Base-by-base conservation (phyloP, 2,329 filamentous ascomycete species). In the Aureobasidium sp. region DNA sequence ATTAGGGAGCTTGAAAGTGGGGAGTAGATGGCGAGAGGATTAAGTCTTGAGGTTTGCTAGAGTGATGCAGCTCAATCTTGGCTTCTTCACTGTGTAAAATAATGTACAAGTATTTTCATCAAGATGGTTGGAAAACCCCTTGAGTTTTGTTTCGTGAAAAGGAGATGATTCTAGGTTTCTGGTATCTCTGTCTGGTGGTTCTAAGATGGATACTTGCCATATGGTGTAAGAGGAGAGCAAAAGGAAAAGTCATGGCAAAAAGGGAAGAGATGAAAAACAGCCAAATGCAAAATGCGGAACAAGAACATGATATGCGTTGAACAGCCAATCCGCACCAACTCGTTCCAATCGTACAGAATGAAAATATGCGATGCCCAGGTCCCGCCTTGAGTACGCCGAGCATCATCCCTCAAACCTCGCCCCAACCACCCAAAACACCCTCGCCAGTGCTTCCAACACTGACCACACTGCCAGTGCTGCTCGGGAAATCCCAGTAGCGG, bases 401-500 rank as follows among this genome's bases (percentile, higher is more conserved):
- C 10, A 36, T 27, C 37, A 16, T 4, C 8, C 3, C 42, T 50
- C 45, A 59, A 50, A 88, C 83, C 75, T 93, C 90, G 10, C 89
- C 89, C 90, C 90, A 94, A 67, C 83, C 86, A 16, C 89, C 89
- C 79, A 89, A 84, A 9, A 82, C 83, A 1, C 85, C 87, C 42
- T 82, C 83, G 51, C 83, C 81, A 2, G 86, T 79, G 66, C 86
- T 89, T 9, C 55, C 62, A 37, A 57, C 64, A 55, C 68, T 70
- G 59, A 70, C 69, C 41, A 68, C 70, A 58, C 70, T 71, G 27
- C 77, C 59, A 3, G 88, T 88, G 61, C 89, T 92, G 30, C 90
- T 90, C 16, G 53, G 53, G 66, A 96, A 84, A 72, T 96, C 92
- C 92, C 92, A 97, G 73, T 95, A 97, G 71, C 96, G 90, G 59